Evolutionary conservation across 129 eudicot genomes (phyloP).

Genomic region (Arctium minus): DNA sequence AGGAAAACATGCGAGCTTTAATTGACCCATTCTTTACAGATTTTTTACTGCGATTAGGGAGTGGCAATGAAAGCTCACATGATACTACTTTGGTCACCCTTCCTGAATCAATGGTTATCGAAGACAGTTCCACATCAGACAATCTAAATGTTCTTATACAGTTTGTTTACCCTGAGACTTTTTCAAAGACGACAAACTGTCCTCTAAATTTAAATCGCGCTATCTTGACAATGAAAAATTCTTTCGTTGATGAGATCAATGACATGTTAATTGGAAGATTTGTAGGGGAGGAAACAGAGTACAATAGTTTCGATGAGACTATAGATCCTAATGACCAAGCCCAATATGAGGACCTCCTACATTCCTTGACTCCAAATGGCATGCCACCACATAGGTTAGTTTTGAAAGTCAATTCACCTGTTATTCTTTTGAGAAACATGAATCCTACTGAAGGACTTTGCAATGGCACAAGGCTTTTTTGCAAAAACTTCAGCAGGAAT

Average conservation of each 20-base stretch:
- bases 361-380: not conserved
- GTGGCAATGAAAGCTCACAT: not conserved
- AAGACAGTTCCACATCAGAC: not conserved
- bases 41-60: not conserved
- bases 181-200: not conserved
- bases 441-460: not conserved
- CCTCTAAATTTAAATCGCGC: not conserved
- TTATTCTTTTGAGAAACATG: not conserved
- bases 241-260: not conserved
- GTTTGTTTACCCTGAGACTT: not conserved
- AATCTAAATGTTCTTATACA: not conserved
- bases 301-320: not conserved
- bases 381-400: not conserved
- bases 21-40: not conserved
- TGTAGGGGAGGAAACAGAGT: too few relatives aligned
- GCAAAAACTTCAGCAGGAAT: too few relatives aligned
- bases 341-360: not conserved
- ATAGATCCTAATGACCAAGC: not conserved
- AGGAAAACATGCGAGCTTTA: constrained; percentile 4
- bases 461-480: too few relatives aligned
- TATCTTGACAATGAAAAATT: not conserved
- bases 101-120: not conserved
- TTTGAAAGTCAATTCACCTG: not conserved
- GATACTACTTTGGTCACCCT: not conserved
- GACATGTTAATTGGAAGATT: too few relatives aligned